phyloP scores from a whole-genome alignment of 1,139 yeast genomes.

The Pichia kudriavzevii region DNA sequence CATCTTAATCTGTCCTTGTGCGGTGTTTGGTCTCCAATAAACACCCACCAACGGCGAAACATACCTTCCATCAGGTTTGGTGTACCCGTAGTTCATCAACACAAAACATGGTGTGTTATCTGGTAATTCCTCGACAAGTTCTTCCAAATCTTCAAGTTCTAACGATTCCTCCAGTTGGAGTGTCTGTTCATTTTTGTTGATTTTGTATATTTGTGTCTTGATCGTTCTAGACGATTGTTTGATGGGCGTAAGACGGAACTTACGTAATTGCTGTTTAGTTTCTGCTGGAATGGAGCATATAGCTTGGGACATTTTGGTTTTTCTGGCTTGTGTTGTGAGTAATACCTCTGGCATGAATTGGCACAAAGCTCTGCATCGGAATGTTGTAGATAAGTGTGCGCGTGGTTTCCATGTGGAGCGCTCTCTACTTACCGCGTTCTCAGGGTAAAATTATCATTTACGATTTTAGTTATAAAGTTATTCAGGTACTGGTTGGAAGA shows the following conservation, averaged over 20 bases:
- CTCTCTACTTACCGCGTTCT: too few species aligned
- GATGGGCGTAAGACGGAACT: slow-evolving; percentile 29
- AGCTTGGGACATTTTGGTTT: slow-evolving; percentile 31
- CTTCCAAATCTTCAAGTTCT: slow-evolving; percentile 53
- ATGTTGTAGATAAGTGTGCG: too few species aligned
- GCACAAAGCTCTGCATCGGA: too few species aligned
- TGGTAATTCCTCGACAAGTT: slow-evolving; percentile 70
- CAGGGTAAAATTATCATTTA: too few species aligned
- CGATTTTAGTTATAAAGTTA: too few species aligned
- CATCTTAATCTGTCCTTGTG: slow-evolving; percentile 75
- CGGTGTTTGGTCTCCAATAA: slow-evolving; percentile 81
- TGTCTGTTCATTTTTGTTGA: slow-evolving; percentile 51
- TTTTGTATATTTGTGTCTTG: slow-evolving; percentile 57
- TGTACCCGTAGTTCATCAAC: slow-evolving; percentile 67
- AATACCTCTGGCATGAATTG: too few species aligned
- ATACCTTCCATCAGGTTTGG: slow-evolving; percentile 61
- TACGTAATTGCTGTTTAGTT: slow-evolving; percentile 54
- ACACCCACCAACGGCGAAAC: slow-evolving; percentile 68
- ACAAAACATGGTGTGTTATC: slow-evolving; percentile 75
- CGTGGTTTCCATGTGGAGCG: too few species aligned
- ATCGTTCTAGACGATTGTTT: slow-evolving; percentile 48
- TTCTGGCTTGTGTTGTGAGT: too few species aligned
- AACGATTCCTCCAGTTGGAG: slow-evolving; percentile 34
- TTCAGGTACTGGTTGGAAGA: too few species aligned
- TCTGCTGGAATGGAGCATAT: slow-evolving; percentile 62